phyloP scores from a whole-genome alignment of 2,329 filamentous ascomycete genomes.

The Neofusicoccum sp. region DNA sequence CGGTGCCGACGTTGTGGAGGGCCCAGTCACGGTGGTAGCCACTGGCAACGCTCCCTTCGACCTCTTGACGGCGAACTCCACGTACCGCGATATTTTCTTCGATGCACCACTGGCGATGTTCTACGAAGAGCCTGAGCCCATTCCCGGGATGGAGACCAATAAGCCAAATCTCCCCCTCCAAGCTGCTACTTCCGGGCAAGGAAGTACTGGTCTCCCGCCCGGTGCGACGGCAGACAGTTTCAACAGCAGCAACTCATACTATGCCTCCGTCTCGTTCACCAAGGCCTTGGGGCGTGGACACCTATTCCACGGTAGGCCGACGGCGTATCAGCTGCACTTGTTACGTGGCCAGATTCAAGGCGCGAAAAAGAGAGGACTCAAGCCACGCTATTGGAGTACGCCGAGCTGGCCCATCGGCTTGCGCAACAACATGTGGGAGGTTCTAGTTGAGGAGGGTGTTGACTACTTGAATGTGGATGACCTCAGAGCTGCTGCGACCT shows the following conservation, averaged over 20 bases:
- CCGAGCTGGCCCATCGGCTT: conserved; percentile 55
- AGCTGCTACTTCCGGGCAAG: conserved; percentile 40
- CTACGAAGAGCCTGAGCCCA: conserved; percentile 26
- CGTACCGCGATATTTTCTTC: conserved; percentile 56
- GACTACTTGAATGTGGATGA: conserved; percentile 61
- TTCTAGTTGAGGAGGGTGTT: conserved; percentile 52
- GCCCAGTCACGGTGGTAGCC: conserved; percentile 54
- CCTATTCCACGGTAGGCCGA: conserved; percentile 47
- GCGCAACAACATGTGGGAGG: conserved; percentile 55
- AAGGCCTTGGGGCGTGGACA: conserved; percentile 40
- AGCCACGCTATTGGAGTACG: conserved; percentile 57
- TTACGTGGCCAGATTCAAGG: conserved; percentile 53
- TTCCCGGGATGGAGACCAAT: neutral
- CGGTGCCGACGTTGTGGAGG: conserved; percentile 38
- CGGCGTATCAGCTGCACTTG: conserved; percentile 42
- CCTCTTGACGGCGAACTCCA: conserved; percentile 45
- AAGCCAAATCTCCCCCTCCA: neutral
- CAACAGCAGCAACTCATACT: conserved; percentile 67
- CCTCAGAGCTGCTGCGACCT: conserved; percentile 46
- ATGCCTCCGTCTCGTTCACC: conserved; percentile 61
- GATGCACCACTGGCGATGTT: conserved; percentile 49
- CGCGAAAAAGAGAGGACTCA: conserved; percentile 53
- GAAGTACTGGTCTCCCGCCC: conserved; percentile 41
- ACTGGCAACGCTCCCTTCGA: conserved; percentile 55
- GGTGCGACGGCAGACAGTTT: conserved; percentile 39